Conservation (phyloP, 208 protist species). For the Crithidia sp. region DNA sequence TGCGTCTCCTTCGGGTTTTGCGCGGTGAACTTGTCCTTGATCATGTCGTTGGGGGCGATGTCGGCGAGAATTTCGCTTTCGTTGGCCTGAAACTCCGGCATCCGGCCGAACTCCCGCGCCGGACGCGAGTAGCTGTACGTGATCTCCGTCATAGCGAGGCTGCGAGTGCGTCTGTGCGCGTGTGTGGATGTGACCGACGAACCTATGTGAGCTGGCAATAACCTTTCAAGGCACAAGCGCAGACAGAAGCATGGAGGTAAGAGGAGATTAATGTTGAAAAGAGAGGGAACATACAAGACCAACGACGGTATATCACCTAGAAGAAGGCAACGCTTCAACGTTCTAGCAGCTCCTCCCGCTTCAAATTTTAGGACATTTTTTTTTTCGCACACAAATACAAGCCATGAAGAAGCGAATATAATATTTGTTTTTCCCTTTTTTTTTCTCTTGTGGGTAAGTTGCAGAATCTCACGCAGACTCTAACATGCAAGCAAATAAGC, state of each 20-base stretch:
- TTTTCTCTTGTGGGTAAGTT: not conserved
- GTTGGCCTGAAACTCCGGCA: slow-evolving; percentile 93
- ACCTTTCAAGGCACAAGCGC: not conserved
- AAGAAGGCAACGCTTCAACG: too few species aligned
- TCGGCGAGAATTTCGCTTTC: slow-evolving; percentile 91
- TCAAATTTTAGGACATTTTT: too few species aligned
- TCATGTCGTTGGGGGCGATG: slow-evolving; percentile 74
- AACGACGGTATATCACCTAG: too few species aligned
- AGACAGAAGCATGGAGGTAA: not conserved
- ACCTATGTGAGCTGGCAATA: too few species aligned
- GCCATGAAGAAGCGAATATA: too few species aligned
- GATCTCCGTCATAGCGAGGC: slow-evolving; percentile 85
- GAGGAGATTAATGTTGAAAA: not conserved
- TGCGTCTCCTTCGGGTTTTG: slow-evolving; percentile 86
- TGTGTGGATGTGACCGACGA: too few species aligned
- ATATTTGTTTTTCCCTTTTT: not conserved
- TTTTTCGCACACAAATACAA: too few species aligned
- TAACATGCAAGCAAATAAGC: too few species aligned
- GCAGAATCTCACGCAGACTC: not conserved
- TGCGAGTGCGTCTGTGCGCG: too few species aligned
- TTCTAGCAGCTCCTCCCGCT: too few species aligned
- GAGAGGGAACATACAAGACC: too few species aligned
- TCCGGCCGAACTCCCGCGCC: slow-evolving; percentile 92
- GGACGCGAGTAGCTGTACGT: slow-evolving; percentile 93
- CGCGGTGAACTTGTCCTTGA: slow-evolving; percentile 84